Evolutionary conservation across 495 filamentous ascomycete species (phyloP).

Genomic region (Schizothecium vesticola): DNA sequence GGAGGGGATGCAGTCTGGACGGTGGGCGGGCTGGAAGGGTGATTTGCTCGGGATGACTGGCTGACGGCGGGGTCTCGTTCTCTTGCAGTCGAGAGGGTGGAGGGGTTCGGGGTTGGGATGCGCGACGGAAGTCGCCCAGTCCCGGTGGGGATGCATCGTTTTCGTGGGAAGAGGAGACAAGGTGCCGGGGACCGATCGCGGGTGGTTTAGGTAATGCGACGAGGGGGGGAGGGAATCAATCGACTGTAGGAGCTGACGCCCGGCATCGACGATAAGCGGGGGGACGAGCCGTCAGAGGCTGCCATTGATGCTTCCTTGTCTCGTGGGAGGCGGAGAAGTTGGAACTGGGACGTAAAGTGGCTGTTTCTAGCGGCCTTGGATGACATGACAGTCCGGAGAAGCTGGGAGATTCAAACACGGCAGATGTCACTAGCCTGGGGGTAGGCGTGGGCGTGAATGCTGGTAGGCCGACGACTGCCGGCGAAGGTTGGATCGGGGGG

Average conservation of each 20-base stretch:
- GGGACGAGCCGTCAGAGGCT: not conserved
- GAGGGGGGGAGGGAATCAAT: not conserved
- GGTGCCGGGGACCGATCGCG: not conserved
- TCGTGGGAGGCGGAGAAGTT: not conserved
- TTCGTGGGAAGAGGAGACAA: not conserved
- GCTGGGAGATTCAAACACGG: not conserved
- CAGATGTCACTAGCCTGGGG: not conserved
- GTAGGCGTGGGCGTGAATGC: not conserved
- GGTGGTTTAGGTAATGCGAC: not conserved
- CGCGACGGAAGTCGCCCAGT: not conserved
- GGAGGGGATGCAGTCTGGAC: constrained; percentile 1
- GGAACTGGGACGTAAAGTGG: not conserved
- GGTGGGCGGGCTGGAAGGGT: not conserved
- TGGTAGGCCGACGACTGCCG: not conserved
- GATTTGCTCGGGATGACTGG: not conserved
- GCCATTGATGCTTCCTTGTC: not conserved
- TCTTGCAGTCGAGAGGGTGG: not conserved
- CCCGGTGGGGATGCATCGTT: not conserved
- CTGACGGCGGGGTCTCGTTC: not conserved
- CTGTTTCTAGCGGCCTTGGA: not conserved
- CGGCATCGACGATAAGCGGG: not conserved
- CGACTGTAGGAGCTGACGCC: not conserved
- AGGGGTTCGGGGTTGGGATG: not conserved
- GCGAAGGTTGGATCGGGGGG: not conserved
- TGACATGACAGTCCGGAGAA: not conserved